Conservation (phyloP, 1,284 basidiomycete genomes). For the Marasmius sp. region DNA sequence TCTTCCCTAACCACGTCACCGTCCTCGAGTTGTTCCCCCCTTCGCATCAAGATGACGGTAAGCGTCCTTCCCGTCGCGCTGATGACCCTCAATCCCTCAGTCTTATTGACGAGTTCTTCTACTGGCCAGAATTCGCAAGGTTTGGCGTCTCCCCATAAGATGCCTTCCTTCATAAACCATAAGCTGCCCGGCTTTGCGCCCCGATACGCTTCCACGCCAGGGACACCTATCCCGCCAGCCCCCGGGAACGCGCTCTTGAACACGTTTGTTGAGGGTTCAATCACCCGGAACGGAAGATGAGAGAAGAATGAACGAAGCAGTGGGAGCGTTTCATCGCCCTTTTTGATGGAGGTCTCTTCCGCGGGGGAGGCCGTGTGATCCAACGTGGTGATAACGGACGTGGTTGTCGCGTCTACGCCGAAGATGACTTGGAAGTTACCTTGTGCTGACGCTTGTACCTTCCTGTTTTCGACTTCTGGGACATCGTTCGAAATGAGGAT, state of each 20-base stretch:
- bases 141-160: constrained; percentile 71
- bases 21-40: constrained; percentile 1
- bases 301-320: constrained; percentile 53
- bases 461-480: constrained; percentile 29
- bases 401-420: constrained; percentile 56
- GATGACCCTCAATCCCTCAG: constrained; percentile 58
- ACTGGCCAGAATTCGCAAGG: constrained; percentile 75
- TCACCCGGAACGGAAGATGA: constrained; percentile 41
- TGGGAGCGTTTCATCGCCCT: constrained; percentile 51
- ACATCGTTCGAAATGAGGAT: constrained; percentile 54
- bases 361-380: constrained; percentile 29
- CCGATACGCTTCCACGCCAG: constrained; percentile 67
- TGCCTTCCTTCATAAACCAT: constrained; percentile 67
- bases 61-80: constrained; percentile 69
- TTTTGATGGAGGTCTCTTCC: constrained; percentile 32
- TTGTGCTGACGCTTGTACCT: constrained; percentile 18
- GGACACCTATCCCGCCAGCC: constrained; percentile 37
- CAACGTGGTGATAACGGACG: constrained; percentile 40
- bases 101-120: constrained; percentile 48
- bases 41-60: constrained; percentile 55
- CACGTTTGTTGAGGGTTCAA: constrained; percentile 49
- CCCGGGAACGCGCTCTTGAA: constrained; percentile 54
- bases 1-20: constrained; percentile 41
- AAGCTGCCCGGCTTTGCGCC: constrained; percentile 68
- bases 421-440: constrained; percentile 56